Evolutionary conservation across 441 rosid genomes (phyloP), one percentile per base, ranked within the genome.

Genomic region (Erodium texanum): DNA sequence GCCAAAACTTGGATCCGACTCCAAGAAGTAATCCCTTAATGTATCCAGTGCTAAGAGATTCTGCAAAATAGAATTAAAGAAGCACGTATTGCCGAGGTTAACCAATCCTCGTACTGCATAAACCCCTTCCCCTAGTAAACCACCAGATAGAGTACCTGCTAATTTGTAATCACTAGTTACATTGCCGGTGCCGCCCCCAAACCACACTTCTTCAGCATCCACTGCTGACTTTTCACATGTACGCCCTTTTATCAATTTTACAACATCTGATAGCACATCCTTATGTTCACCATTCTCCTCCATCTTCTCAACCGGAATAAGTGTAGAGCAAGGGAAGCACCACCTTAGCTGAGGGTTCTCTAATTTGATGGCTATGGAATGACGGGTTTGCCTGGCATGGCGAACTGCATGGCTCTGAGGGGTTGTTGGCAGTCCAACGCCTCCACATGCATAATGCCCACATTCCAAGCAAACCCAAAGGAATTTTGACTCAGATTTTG

Each of bases 31-130:
- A 69, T 84, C 77, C 43, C 82, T 78, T 69, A 94, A 78, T 72
- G 66, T 81, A 63, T 81, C 83, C 74, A 94, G 73, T 2, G 96
- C 85, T 45, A 94, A 78, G 72, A 94, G 84, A 82, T 94, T 94
- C 80, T 94, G 99, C 90, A 88, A 75, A 18, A 94, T 82, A 0
- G 99, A 94, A 79, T 94, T 94, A 63, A 94, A 92, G 81, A 89
- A 94, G 82, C 99, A 94, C 45, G 98, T 89, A 70, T 92, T 94
- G 63, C 98, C 98, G 66, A 93, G 93, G 81, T 93, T 93, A 50
- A 77, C 85, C 83, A 93, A 73, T 48, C 98, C 98, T 71, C 96
- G 78, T 41, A 81, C 94, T 58, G 76, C 76, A 72, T 81, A 89
- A 59, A 86, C 79, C 56, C 77, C 81, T 72, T 77, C 77, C 58